phyloP scores from a whole-genome alignment of 768 basidiomycete genomes.

The Lactarius sanguifluus region DNA sequence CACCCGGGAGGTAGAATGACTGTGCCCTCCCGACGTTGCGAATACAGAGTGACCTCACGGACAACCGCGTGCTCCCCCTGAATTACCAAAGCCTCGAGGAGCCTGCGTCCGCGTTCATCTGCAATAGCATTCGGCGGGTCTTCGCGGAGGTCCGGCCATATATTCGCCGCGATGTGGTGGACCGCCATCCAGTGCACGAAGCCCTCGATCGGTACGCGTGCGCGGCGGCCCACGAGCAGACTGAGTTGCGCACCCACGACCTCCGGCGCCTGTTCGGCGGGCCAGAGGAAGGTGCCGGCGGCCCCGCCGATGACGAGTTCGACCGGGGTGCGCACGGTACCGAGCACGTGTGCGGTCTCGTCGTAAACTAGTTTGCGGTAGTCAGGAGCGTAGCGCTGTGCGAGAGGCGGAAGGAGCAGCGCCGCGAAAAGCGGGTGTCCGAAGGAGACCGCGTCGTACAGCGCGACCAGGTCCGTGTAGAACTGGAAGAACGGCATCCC shows the following conservation, averaged over 20 bases:
- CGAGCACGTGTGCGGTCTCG: slow-evolving; percentile 68
- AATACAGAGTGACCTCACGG: slow-evolving; percentile 57
- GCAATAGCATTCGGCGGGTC: slow-evolving; percentile 23
- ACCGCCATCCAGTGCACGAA: slow-evolving; percentile 68
- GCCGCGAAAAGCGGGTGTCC: slow-evolving; percentile 71
- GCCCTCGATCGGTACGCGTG: slow-evolving; percentile 43
- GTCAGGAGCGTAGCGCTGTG: slow-evolving; percentile 76
- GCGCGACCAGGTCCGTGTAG: slow-evolving; percentile 84
- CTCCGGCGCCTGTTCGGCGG: slow-evolving; percentile 61
- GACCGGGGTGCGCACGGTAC: slow-evolving; percentile 53
- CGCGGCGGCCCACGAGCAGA: slow-evolving; percentile 43
- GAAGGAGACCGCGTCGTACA: slow-evolving; percentile 93
- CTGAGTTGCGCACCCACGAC: slow-evolving; percentile 64
- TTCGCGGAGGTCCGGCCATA: slow-evolving; percentile 63
- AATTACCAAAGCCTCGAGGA: slow-evolving; percentile 52
- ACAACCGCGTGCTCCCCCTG: slow-evolving; percentile 52
- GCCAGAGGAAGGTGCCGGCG: slow-evolving; percentile 65
- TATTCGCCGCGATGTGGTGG: slow-evolving; percentile 73
- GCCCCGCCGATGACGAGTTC: slow-evolving; percentile 54
- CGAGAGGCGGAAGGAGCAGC: slow-evolving; percentile 72
- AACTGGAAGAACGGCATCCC: slow-evolving; percentile 88
- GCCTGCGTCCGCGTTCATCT: slow-evolving; percentile 41
- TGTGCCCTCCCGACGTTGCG: slow-evolving; percentile 42
- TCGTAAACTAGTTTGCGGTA: slow-evolving; percentile 84
- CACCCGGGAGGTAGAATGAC: slow-evolving; percentile 52